Conservation (phyloP, 768 basidiomycete species). For the Tephrocybe sp. region DNA sequence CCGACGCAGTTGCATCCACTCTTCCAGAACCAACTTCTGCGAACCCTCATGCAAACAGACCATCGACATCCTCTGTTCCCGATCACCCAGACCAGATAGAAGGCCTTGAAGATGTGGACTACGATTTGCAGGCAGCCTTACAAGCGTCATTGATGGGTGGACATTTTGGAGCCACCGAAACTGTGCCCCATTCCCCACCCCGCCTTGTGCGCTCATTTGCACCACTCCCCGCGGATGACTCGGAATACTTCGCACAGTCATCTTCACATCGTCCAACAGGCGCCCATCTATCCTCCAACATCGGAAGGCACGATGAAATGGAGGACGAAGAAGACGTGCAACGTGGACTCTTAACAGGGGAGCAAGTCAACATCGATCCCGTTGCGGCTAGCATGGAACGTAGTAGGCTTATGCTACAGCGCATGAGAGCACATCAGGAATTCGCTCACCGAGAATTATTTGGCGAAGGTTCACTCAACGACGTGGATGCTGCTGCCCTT, state of each 20-base stretch:
- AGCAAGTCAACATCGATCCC: slow-evolving; percentile 41
- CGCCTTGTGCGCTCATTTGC: slow-evolving; percentile 27
- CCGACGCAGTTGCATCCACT: slow-evolving; percentile 69
- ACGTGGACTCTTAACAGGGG: neutral
- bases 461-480: slow-evolving; percentile 32
- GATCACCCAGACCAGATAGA: slow-evolving; percentile 19
- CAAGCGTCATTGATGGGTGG: slow-evolving; percentile 69
- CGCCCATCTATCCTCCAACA: slow-evolving; percentile 16
- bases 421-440: slow-evolving; percentile 67
- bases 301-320: neutral
- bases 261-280: slow-evolving; percentile 19
- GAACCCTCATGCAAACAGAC: slow-evolving; percentile 8
- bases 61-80: slow-evolving; percentile 7
- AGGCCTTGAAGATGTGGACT: slow-evolving; percentile 79
- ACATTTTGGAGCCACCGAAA: slow-evolving; percentile 9
- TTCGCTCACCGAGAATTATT: slow-evolving; percentile 61
- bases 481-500: slow-evolving; percentile 28
- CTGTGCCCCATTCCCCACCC: slow-evolving; percentile 21
- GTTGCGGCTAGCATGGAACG: slow-evolving; percentile 69
- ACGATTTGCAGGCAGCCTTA: slow-evolving; percentile 83
- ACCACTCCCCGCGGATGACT: slow-evolving; percentile 14
- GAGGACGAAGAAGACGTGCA: slow-evolving; percentile 2
- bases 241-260: slow-evolving; percentile 1
- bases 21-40: slow-evolving; percentile 48
- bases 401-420: slow-evolving; percentile 58